These are phyloP conservation scores for Venturia aucupariae DNA, from an alignment of 2,329 filamentous ascomycete species.

Conservation along the genomic window DNA sequence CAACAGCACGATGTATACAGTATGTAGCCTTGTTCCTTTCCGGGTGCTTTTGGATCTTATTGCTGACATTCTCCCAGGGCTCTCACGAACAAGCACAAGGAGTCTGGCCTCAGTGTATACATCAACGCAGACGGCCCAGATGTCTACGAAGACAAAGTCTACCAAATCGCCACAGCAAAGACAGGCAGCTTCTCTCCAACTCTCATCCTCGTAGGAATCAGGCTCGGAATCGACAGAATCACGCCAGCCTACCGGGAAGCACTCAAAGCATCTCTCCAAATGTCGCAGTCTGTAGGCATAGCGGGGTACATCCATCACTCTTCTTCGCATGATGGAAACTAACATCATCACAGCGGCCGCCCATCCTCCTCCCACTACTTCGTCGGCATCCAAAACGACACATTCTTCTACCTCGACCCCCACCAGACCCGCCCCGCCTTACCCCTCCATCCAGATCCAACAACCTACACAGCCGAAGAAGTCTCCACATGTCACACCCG, in stretches of 20 bases:
- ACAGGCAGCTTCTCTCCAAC: conserved; percentile 67
- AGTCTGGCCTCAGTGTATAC: conserved; percentile 66
- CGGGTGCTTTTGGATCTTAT: background rate
- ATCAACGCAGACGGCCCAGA: conserved; percentile 83
- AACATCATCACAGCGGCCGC: conserved; percentile 54
- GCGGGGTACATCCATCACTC: conserved; percentile 59
- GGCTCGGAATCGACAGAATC: conserved; percentile 87
- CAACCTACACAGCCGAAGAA: conserved; percentile 60
- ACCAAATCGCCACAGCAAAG: conserved; percentile 62
- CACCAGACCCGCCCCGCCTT: conserved; percentile 74
- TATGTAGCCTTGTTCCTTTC: conserved; percentile 37
- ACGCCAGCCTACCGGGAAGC: conserved; percentile 93
- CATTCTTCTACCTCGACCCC: conserved; percentile 91
- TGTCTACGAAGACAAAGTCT: conserved; percentile 84
- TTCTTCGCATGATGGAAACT: conserved; percentile 1
- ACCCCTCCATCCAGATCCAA: conserved; percentile 49
- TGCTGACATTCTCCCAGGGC: conserved; percentile 45
- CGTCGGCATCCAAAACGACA: conserved; percentile 60
- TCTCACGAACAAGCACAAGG: conserved; percentile 56
- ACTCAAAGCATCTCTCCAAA: conserved; percentile 73
- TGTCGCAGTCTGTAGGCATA: conserved; percentile 90
- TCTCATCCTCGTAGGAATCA: conserved; percentile 77
- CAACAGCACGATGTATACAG: conserved; percentile 90
- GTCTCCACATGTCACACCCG: conserved; percentile 79
- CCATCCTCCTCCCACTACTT: conserved; percentile 84